Base-by-base conservation (phyloP, 345 rosid genomes). In the Lumnitzera littorea region DNA sequence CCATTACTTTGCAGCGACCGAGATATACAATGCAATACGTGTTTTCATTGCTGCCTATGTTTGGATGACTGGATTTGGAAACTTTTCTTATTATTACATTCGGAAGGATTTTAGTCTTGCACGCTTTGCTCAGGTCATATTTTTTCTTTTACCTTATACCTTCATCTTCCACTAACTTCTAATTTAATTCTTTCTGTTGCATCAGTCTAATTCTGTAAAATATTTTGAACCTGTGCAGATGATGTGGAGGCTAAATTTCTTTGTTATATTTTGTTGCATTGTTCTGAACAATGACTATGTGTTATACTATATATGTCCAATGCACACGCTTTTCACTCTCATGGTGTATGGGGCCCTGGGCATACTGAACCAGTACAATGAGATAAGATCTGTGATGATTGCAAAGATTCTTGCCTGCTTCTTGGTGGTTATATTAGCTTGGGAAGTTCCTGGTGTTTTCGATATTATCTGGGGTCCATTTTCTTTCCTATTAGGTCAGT, bases 241-340 rank as follows among this genome's bases (percentile, higher is more conserved):
- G 99, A 94, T 94, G 99, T 94, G 97, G 99, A 86, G 97, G 73
- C 91, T 94, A 24, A 94, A 94, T 65, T 84, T 90, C 81, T 86
- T 84, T 27, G 99, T 94, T 67, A 88, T 87, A 63, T 88, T 94
- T 69, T 76, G 88, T 78, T 94, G 97, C 70, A 67, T 90, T 74
- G 76, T 90, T 74, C 97, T 94, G 69, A 79, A 84, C 91, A 94
- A 94, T 62, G 96, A 94, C 67, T 94, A 90, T 66, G 83, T 84
- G 97, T 69, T 94, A 64, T 94, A 90, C 69, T 94, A 94, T 69
- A 94, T 90, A 70, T 94, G 97, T 70, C 97, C 99, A 53, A 94
- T 94, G 99, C 97, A 94, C 74, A 94, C 97, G 13, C 88, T 94
- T 61, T 94, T 90, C 78, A 94, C 99, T 5, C 47, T 94, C 15